Conservation (phyloP, 2,329 filamentous ascomycete genomes). For the Chaetomium sp. region DNA sequence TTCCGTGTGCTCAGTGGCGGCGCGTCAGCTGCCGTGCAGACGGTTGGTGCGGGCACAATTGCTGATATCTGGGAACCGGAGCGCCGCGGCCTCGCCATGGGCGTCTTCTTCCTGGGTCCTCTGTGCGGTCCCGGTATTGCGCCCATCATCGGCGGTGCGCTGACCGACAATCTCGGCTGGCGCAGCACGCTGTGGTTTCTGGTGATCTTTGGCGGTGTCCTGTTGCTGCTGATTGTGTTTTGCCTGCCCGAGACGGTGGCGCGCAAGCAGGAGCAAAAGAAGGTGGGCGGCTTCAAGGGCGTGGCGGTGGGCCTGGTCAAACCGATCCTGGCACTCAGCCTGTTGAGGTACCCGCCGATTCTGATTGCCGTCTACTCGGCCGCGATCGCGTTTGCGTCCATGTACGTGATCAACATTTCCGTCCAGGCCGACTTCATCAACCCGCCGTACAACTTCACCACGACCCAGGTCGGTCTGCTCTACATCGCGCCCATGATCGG, state of each 20-base stretch:
- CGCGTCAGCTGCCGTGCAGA: conserved; percentile 72
- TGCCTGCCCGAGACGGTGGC: conserved; percentile 60
- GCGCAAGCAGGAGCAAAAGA: conserved; percentile 11
- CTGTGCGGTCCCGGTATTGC: conserved; percentile 67
- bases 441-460: conserved; percentile 61
- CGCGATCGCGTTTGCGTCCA: conserved; percentile 65
- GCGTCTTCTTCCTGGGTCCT: conserved; percentile 74
- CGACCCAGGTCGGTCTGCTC: conserved; percentile 64
- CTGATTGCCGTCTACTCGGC: conserved; percentile 67
- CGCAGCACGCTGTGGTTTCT: conserved; percentile 73
- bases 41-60: conserved; percentile 77
- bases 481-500: conserved; percentile 73
- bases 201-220: conserved; percentile 58
- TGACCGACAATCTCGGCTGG: conserved; percentile 67
- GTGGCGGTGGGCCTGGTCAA: conserved; percentile 49
- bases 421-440: conserved; percentile 62
- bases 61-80: conserved; percentile 71
- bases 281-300: conserved; percentile 1
- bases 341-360: conserved; percentile 69
- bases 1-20: conserved; percentile 70
- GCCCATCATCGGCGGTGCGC: conserved; percentile 67
- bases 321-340: conserved; percentile 62
- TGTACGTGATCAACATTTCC: conserved; percentile 74
- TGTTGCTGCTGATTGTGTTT: conserved; percentile 51
- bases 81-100: conserved; percentile 74